Evolutionary conservation across 2,329 filamentous ascomycete genomes (phyloP).

Genomic region (Nigrospora osmanthi): DNA sequence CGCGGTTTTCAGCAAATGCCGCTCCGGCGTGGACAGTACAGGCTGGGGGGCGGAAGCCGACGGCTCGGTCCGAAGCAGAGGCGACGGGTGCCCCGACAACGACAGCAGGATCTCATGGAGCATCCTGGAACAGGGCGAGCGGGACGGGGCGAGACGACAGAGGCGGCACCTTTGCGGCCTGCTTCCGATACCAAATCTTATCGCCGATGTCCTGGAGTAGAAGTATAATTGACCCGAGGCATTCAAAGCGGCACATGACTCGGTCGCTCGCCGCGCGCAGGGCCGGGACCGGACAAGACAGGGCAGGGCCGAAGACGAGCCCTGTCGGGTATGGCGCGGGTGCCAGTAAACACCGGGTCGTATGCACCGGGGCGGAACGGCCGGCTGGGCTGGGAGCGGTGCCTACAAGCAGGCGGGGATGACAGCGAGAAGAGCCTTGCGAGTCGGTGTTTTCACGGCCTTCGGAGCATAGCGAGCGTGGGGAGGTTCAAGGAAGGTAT

Average conservation of each 20-base stretch:
- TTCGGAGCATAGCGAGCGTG: no score
- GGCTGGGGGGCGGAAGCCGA: constrained; percentile 36
- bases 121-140: constrained; percentile 45
- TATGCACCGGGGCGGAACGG: no score
- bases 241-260: constrained; percentile 47
- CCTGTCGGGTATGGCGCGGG: no score
- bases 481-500: no score
- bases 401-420: no score
- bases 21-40: constrained; percentile 68
- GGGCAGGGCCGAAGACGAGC: not conserved
- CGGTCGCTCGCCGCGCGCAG: no score
- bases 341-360: no score
- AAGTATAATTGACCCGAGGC: constrained; percentile 41
- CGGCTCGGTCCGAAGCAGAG: constrained; percentile 59
- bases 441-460: no score
- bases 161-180: constrained; percentile 8
- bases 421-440: no score
- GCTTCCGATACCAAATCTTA: constrained; percentile 26
- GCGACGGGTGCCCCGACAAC: constrained; percentile 87
- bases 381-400: no score
- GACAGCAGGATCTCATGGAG: constrained; percentile 98
- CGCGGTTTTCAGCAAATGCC: constrained; percentile 69
- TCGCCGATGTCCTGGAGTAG: constrained; percentile 34
- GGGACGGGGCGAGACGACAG: constrained; percentile 3
- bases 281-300: no score